A percentile compares a stretch with the other conserved stretches of the same genome.
Conservation (phyloP, 2,329 filamentous ascomycete species). For the Pseudocercospora fuligena region DNA sequence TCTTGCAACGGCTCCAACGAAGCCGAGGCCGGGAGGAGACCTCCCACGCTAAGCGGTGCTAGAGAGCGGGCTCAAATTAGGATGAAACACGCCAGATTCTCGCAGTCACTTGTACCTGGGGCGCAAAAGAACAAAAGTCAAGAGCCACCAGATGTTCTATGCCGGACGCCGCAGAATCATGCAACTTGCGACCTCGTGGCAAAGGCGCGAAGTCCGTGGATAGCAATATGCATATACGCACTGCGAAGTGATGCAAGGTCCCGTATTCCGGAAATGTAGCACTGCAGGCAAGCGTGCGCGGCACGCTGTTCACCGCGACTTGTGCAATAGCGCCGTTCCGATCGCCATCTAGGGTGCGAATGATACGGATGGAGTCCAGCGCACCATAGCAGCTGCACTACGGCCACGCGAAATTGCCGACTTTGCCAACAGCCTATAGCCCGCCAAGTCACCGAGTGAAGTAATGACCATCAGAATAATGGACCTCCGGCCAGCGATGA, state of each 20-base stretch:
- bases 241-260: not conserved
- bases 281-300: conserved; percentile 14
- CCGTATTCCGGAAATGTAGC: conserved; percentile 8
- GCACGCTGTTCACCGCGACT: conserved; percentile 15
- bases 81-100: conserved; percentile 3
- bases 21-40: not conserved
- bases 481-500: conserved; percentile 2
- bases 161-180: not conserved
- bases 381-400: not conserved
- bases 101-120: not conserved
- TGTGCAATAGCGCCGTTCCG: conserved; percentile 2
- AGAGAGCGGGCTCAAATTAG: conserved; percentile 2
- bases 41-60: conserved; percentile 2
- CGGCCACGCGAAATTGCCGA: conserved; percentile 13
- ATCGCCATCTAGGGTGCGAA: conserved; percentile 16
- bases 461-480: not conserved
- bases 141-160: not conserved
- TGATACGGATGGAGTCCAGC: conserved; percentile 12
- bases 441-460: not conserved
- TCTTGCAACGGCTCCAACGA: not conserved
- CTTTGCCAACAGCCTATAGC: not conserved
- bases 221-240: not conserved
- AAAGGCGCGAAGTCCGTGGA: conserved; percentile 1
- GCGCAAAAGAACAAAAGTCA: not conserved
- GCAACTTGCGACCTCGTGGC: not conserved